phyloP scores from a whole-genome alignment of 1,139 yeast species.

The Martiniozyma asiatica region DNA sequence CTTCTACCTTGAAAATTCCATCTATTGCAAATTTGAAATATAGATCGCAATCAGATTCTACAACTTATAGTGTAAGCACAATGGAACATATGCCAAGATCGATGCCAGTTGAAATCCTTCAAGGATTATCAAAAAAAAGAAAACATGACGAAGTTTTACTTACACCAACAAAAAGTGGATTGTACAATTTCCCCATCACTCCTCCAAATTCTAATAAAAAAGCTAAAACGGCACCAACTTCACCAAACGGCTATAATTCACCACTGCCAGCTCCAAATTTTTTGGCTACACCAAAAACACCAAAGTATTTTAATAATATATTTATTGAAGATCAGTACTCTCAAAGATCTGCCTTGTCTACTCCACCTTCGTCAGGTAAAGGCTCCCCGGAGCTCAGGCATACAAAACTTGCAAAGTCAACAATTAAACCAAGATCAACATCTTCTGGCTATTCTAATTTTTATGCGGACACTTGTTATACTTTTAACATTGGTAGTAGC shows the following conservation, averaged over 20 bases:
- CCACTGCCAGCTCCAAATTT: no score
- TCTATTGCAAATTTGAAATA: no score
- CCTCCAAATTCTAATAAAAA: constrained; percentile 14
- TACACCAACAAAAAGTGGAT: constrained; percentile 1
- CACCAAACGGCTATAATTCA: constrained; percentile 13
- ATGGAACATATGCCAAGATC: constrained; percentile 1
- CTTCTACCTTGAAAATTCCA: no score
- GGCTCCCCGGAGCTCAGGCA: constrained; percentile 22
- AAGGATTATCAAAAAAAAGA: neutral
- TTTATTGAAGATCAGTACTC: neutral
- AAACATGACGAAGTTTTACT: constrained; percentile 1
- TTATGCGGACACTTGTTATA: constrained; percentile 32
- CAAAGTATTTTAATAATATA: constrained; percentile 8
- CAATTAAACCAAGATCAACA: constrained; percentile 6
- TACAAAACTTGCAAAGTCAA: constrained; percentile 15
- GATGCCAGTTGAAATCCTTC: neutral
- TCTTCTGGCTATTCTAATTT: constrained; percentile 13
- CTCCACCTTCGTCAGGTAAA: constrained; percentile 26
- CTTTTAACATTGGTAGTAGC: constrained; percentile 26
- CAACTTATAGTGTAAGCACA: no score
- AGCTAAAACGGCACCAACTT: constrained; percentile 20
- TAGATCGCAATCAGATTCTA: constrained; percentile 3
- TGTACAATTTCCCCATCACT: constrained; percentile 5
- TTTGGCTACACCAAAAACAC: constrained; percentile 16
- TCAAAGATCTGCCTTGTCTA: constrained; percentile 7